Evolutionary conservation across 108 stramenopile genomes (phyloP).

Genomic region (Pseudonitzschia pungens): DNA sequence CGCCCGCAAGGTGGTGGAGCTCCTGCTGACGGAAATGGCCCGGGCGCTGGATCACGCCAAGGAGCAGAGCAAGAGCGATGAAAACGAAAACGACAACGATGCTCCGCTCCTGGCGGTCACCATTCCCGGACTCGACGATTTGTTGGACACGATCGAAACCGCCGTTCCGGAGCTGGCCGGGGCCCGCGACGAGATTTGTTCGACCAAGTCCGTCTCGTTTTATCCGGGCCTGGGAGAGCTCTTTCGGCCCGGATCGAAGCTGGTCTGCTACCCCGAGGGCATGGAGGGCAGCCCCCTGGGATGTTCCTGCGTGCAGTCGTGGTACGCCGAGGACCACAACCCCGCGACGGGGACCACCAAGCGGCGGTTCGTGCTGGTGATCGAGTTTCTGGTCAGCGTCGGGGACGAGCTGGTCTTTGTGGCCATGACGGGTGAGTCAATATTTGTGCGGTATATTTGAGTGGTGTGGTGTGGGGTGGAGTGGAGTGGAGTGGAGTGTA

Average conservation of each 20-base stretch:
- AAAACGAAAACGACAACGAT: constrained; percentile 8
- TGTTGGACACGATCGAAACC: constrained; percentile 46
- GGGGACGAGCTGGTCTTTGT: constrained; percentile 68
- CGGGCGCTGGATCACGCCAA: constrained; percentile 15
- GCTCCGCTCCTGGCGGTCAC: constrained; percentile 41
- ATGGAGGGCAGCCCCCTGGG: constrained; percentile 70
- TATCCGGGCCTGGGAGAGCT: constrained; percentile 69
- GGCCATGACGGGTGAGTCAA: constrained; percentile 20
- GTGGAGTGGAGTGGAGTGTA: too few relatives aligned
- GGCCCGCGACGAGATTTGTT: constrained; percentile 54
- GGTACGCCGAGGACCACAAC: constrained; percentile 65
- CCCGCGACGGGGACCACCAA: constrained; percentile 61
- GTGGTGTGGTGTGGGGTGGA: too few relatives aligned
- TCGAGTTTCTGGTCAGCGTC: constrained; percentile 63
- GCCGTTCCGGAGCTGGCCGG: constrained; percentile 35
- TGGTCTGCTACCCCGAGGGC: constrained; percentile 60
- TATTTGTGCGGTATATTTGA: not conserved
- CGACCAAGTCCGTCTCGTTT: constrained; percentile 55
- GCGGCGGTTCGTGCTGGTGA: constrained; percentile 56
- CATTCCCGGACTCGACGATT: constrained; percentile 51
- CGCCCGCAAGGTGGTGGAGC: constrained; percentile 52
- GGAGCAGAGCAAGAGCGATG: constrained; percentile 9
- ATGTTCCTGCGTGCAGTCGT: constrained; percentile 62
- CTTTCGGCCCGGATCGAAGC: constrained; percentile 55
- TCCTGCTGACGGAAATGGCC: constrained; percentile 41